These are phyloP conservation scores for Cyclospora cayetanensis DNA, from an alignment of 169 alveolate genomes.

Conservation along the genomic window DNA sequence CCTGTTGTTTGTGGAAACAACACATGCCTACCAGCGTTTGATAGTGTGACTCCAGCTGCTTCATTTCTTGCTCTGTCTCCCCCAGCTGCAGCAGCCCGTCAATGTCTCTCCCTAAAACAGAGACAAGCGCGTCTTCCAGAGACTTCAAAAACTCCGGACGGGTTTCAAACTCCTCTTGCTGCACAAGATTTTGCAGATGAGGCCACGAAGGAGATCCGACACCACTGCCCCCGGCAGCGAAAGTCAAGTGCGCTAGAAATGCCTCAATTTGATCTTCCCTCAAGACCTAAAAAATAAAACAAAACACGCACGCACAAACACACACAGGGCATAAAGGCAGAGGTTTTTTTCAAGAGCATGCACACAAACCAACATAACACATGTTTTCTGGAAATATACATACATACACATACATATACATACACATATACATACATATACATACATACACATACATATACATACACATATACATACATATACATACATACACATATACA, in stretches of 20 bases:
- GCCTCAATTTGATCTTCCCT: conserved; percentile 5
- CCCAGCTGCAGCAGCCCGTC: background rate
- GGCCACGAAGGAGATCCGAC: background rate
- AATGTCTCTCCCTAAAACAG: conserved; percentile 30
- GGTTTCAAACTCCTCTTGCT: conserved; percentile 50
- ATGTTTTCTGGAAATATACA: too few relatives aligned
- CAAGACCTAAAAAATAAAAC: background rate
- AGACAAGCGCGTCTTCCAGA: conserved; percentile 7
- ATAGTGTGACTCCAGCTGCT: background rate
- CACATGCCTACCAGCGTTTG: conserved; percentile 39
- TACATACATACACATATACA: too few relatives aligned
- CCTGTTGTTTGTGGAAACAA: too few relatives aligned
- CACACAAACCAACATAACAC: too few relatives aligned
- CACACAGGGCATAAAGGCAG: too few relatives aligned
- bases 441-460: too few relatives aligned
- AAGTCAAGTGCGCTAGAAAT: conserved; percentile 38
- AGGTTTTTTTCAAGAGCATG: too few relatives aligned
- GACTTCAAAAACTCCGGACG: background rate
- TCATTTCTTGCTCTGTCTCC: conserved; percentile 20
- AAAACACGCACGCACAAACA: too few relatives aligned
- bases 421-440: too few relatives aligned
- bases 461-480: too few relatives aligned
- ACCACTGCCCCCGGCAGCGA: background rate
- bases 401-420: too few relatives aligned
- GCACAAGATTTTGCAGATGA: conserved; percentile 27